Evolutionary conservation across 75 land plant species (phyloP), one percentile per base, ranked within the genome.

Genomic region (Larix kaempferi): DNA sequence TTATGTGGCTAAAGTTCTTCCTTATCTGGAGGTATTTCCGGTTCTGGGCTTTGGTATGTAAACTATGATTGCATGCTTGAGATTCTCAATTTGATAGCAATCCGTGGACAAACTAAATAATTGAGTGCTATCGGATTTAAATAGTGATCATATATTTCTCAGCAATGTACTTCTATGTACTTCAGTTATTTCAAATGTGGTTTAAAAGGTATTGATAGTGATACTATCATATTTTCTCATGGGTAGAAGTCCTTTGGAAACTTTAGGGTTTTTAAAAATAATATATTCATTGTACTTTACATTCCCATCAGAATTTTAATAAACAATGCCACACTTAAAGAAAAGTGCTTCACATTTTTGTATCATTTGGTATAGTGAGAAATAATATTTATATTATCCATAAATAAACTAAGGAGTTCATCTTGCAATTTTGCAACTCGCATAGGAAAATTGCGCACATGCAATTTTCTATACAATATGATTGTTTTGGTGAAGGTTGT

Each of bases 1-100:
- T 96, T 79, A 93, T 95, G 96, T 95, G 98, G 98, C 82, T 95
- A 29, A 95, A 95, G 78, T 95, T 95, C 81, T 74, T 95, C 21
- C 90, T 95, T 11, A 93, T 95, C 29, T 95, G 98, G 98, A 92
- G 98, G 73, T 95, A 86, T 76, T 95, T 95, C 78, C 85, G 98
- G 19, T 88, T 95, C 29, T 95, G 94, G 94, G 93, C 98, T 57
- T 83, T 95, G 96, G 98, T 95, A 88, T 78, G 91, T 74, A 26
- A 16, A 71, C 13, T 21, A 74, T 23, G n/a, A 71, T 29, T 71
- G 17, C 12, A 19, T 39, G n/a, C 49, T 41, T 35, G 5, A 69
- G 73, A 39, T 69, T 41, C 5, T 33, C 21, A 8, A 76, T n/a
- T 16, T 27, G 12, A 26, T 52, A 23, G 33, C 16, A 56, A 19